Evolutionary conservation across 495 filamentous ascomycete species (phyloP), one percentile per base, ranked within the genome.

Genomic region (Cudoniella acicularis): DNA sequence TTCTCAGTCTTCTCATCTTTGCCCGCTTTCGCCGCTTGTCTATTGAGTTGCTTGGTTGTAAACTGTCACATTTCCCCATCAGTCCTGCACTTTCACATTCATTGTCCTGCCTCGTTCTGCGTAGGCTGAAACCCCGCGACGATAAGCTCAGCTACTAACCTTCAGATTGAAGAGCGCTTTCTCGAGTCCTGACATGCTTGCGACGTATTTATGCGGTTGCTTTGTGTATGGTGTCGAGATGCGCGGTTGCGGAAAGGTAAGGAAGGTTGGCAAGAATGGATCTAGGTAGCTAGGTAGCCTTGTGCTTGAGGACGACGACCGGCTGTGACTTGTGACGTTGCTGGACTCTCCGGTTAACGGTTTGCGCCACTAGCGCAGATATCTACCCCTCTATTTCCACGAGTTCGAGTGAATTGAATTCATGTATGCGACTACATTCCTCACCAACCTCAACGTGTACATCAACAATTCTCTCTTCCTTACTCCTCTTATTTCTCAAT

Each of bases 1-100:
- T 91, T 90, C 71, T 92, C 83, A 23, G 84, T 77, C 57, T 83
- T 87, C 70, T 92, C 90, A 70, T 92, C 89, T 72, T 92, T 92
- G 54, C 84, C 82, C 17, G 90, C 90, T 70, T 91, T 92, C 57
- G 82, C 82, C 10, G 89, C 86, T 75, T 93, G 89, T 61, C 89
- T 78, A 56, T 89, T 89, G 54, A 91, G 81, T 71, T 90, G 87
- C 71, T 92, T 92, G 21, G 89, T 85, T 57, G 90, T 91, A 77
- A 93, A 91, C 87, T 92, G 45, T 56, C 6, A 16, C 16, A 40
- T 36, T 9, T 17, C 8, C 16, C 36, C 24, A 52, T 21, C 13
- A 45, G 18, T 20, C 21, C 25, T 47, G 4, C 41, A 45, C 22
- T 54, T 8, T 40, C 20, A 1, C 2, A 4, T 25, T 13, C 4